These are phyloP conservation scores for Bigelowiella natans DNA, from an alignment of 78 protist genomes.

Conservation along the genomic window DNA sequence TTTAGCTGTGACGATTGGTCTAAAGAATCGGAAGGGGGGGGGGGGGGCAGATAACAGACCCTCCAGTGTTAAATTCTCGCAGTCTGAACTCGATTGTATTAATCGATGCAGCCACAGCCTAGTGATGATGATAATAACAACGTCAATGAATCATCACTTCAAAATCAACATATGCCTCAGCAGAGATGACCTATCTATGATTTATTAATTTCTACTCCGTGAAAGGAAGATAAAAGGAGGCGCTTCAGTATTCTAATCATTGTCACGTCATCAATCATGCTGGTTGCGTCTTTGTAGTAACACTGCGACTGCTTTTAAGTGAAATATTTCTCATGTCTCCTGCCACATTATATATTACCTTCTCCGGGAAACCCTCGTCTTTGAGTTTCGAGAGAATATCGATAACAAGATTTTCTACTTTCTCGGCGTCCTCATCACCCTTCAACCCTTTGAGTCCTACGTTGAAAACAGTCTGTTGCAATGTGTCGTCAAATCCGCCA, in stretches of 20 bases:
- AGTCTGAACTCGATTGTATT: constrained; percentile 33
- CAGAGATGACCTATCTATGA: too few species aligned
- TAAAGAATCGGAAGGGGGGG: not conserved
- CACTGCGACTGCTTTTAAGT: too few species aligned
- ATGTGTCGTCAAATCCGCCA: not conserved
- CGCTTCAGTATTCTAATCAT: too few species aligned
- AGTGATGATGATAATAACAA: too few species aligned
- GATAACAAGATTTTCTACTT: not conserved
- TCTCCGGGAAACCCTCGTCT: not conserved
- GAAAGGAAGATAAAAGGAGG: too few species aligned
- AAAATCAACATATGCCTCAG: too few species aligned
- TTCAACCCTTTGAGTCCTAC: not conserved
- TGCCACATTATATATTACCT: too few species aligned
- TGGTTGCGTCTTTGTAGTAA: too few species aligned
- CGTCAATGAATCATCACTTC: too few species aligned
- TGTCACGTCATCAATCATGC: too few species aligned
- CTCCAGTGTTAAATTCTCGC: constrained; percentile 41
- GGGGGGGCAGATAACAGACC: constrained; percentile 5
- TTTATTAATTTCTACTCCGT: too few species aligned
- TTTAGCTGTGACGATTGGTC: not conserved
- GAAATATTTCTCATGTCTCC: too few species aligned
- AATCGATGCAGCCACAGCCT: constrained; percentile 11
- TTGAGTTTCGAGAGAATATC: not conserved
- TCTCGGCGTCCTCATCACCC: not conserved
- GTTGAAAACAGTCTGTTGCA: not conserved